phyloP scores from a whole-genome alignment of 202 grass and related monocot genomes.

The Carex arenaria region DNA sequence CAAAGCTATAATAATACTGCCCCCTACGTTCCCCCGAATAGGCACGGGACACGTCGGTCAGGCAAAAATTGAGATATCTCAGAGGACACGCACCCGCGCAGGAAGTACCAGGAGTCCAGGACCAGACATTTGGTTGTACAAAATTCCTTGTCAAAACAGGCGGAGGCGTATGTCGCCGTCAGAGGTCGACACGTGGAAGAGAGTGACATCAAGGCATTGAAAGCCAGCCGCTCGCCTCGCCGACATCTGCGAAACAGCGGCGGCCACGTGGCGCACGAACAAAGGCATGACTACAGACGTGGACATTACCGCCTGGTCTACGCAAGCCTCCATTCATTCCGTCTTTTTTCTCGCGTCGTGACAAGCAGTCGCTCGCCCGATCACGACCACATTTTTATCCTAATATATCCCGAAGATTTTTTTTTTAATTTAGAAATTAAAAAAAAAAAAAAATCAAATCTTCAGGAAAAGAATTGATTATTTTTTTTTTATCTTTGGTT shows the following conservation, averaged over 20 bases:
- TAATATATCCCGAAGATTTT: too few species aligned
- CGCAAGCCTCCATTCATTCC: constrained; percentile 18
- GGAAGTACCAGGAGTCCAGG: background rate
- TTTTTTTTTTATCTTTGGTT: too few species aligned
- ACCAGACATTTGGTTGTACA: background rate
- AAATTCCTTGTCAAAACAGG: background rate
- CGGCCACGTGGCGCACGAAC: constrained; percentile 32
- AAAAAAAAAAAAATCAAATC: too few species aligned
- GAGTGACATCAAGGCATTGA: background rate
- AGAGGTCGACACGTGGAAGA: background rate
- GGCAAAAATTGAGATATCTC: too few species aligned
- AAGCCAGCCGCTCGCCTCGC: constrained; percentile 7
- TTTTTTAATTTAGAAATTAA: too few species aligned
- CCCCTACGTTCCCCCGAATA: too few species aligned
- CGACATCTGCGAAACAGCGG: constrained; percentile 30
- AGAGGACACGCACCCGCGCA: background rate
- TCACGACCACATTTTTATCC: constrained; percentile 50
- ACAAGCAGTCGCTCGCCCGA: constrained; percentile 17
- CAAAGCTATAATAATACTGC: too few species aligned
- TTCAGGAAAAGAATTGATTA: too few species aligned
- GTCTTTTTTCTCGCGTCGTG: constrained; percentile 7
- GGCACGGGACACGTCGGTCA: too few species aligned
- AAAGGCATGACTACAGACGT: constrained; percentile 28
- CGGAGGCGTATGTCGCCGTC: background rate
- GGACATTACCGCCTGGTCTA: constrained; percentile 25